These are phyloP conservation scores for Coniochaeta ligniaria DNA, from an alignment of 2,329 filamentous ascomycete genomes.

Conservation along the genomic window DNA sequence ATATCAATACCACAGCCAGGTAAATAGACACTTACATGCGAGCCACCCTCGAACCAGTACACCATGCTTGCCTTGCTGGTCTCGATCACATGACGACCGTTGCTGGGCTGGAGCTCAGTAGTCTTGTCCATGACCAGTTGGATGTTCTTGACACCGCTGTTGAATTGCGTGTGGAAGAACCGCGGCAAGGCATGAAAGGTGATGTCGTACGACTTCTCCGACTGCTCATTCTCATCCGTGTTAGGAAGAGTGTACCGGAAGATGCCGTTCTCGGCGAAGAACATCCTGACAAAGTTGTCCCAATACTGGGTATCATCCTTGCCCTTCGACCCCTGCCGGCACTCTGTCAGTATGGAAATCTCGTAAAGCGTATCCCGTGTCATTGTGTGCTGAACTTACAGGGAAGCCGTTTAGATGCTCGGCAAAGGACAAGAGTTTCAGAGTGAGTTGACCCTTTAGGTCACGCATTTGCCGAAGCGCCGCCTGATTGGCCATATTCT, in stretches of 20 bases:
- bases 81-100: constrained; percentile 65
- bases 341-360: constrained; percentile 11
- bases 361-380: not conserved
- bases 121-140: constrained; percentile 75
- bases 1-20: not conserved
- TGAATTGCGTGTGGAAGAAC: constrained; percentile 86
- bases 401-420: constrained; percentile 54
- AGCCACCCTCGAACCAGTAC: constrained; percentile 81
- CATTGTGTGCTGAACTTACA: constrained; percentile 26
- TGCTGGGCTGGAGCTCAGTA: constrained; percentile 31
- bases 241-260: constrained; percentile 66
- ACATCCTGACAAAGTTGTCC: constrained; percentile 70
- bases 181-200: constrained; percentile 72
- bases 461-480: constrained; percentile 22
- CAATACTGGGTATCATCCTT: constrained; percentile 69
- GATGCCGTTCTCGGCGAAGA: constrained; percentile 72
- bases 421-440: constrained; percentile 56
- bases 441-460: constrained; percentile 49
- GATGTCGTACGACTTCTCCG: constrained; percentile 80
- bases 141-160: constrained; percentile 77
- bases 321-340: constrained; percentile 44
- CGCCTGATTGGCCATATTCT: not conserved
- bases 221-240: constrained; percentile 45
- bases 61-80: constrained; percentile 73
- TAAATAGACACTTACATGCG: constrained; percentile 56